phyloP scores from a whole-genome alignment of 2,329 filamentous ascomycete genomes.

The Cladosporium oxysporum region DNA sequence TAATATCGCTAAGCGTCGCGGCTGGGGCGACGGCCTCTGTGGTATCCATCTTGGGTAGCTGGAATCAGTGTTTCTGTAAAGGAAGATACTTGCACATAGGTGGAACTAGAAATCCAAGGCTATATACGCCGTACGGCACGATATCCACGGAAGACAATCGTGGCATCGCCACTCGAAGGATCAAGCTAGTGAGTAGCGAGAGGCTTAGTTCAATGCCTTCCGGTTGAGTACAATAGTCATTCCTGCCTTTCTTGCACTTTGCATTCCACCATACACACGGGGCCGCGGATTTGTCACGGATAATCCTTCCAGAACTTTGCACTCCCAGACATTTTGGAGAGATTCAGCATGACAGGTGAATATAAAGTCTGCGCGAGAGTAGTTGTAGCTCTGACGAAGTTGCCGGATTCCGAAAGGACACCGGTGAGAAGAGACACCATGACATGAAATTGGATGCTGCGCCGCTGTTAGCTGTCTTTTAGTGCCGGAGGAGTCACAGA shows the following conservation, averaged over 20 bases:
- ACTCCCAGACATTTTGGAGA: not conserved
- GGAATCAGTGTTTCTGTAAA: not conserved
- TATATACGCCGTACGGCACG: not conserved
- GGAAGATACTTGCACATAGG: not conserved
- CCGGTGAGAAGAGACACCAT: not conserved
- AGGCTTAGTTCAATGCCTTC: not conserved
- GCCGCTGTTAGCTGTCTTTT: not conserved
- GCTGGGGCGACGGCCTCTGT: not conserved
- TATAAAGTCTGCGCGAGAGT: not conserved
- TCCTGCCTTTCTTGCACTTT: not conserved
- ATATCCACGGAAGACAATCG: not conserved
- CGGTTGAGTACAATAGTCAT: not conserved
- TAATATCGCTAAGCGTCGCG: not conserved
- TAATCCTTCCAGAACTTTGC: not conserved
- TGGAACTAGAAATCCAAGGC: not conserved
- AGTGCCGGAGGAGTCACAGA: not conserved
- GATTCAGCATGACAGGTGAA: not conserved
- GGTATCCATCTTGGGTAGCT: not conserved
- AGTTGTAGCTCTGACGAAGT: not conserved
- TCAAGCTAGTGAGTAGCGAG: constrained; percentile 7
- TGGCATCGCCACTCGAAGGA: constrained; percentile 14
- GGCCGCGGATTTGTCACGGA: not conserved
- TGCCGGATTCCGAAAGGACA: not conserved
- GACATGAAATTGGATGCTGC: not conserved
- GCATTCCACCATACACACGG: not conserved